Base-by-base conservation (phyloP, 2,329 filamentous ascomycete genomes). In the Monosporascus sp. region DNA sequence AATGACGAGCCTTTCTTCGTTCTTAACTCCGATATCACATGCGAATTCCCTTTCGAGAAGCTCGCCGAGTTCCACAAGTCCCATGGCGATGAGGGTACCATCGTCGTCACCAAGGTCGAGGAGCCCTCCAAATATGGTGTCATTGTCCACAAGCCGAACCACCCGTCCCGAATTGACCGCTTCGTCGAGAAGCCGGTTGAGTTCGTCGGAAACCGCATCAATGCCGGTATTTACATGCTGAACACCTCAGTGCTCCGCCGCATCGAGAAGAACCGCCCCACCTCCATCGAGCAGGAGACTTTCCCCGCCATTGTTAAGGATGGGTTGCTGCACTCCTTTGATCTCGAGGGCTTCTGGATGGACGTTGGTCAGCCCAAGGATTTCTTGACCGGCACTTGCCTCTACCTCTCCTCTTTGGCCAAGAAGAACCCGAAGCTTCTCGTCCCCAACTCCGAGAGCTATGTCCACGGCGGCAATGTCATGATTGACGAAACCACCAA, bases 131-230 rank as follows among this genome's bases (percentile, higher is more conserved):
- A 99, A 77, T 99, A 97, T 72, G 93, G 93, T 83, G 93, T 99
- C 63, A 86, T 99, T 52, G 94, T 99, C 31, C 93, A 97, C 85
- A 94, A 96, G 80, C 90, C 91, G 58, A 89, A 87, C 72, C 90
- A 96, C 75, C 76, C 89, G 51, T 90, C 90, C 47, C 85, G 89
- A 69, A 97, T 99, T 73, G 94, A 99, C 75, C 91, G 94, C 63
- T 99, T 99, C 77, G 94, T 99, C 63, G 93, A 99, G 84, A 99
- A 99, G 82, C 93, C 93, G 38, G 90, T 97, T 70, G 90, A 97
- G 76, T 97, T 97, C 69, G 93, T 97, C 54, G 93, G 93, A 66
- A 97, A 97, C 83, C 89, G 93, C 61, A 97, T 97, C 82, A 97
- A 97, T 67, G 94, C 93, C 63, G 94, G 94, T 75, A 90, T 97